phyloP scores from a whole-genome alignment of 75 land plant species.

The Pseudotsuga menziesii region DNA sequence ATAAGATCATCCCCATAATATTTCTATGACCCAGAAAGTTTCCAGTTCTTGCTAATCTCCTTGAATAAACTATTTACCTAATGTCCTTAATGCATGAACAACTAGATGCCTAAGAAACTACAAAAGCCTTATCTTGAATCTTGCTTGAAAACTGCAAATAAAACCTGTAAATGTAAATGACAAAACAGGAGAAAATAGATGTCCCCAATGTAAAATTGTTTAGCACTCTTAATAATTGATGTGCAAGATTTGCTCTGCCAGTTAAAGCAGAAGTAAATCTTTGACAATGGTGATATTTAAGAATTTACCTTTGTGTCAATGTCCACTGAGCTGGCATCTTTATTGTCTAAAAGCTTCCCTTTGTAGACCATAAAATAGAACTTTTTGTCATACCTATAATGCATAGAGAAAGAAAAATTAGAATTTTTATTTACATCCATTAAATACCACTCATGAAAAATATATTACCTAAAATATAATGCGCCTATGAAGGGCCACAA shows the following conservation, averaged over 20 bases:
- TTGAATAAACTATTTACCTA: neutral
- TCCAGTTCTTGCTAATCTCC: neutral
- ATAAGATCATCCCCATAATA: neutral
- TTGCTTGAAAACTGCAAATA: too few species aligned
- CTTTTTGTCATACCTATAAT: conserved; percentile 27
- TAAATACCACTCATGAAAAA: neutral
- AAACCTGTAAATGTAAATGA: too few species aligned
- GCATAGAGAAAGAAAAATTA: conserved; percentile 1
- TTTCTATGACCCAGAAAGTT: neutral
- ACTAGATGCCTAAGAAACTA: neutral
- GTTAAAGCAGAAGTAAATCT: neutral
- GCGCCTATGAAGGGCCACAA: neutral
- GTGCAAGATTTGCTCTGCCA: neutral
- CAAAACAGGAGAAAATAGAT: too few species aligned
- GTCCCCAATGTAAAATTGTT: neutral
- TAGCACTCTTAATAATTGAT: neutral
- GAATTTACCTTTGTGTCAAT: neutral
- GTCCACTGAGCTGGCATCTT: neutral
- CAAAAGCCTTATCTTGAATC: neutral
- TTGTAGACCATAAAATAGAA: conserved; percentile 29
- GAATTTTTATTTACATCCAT: neutral
- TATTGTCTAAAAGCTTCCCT: conserved; percentile 7
- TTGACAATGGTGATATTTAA: neutral
- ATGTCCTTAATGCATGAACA: conserved; percentile 5
- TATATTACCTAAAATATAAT: too few species aligned